Base-by-base conservation (phyloP, 805 yeast species). In the Ogataea siamensis region DNA sequence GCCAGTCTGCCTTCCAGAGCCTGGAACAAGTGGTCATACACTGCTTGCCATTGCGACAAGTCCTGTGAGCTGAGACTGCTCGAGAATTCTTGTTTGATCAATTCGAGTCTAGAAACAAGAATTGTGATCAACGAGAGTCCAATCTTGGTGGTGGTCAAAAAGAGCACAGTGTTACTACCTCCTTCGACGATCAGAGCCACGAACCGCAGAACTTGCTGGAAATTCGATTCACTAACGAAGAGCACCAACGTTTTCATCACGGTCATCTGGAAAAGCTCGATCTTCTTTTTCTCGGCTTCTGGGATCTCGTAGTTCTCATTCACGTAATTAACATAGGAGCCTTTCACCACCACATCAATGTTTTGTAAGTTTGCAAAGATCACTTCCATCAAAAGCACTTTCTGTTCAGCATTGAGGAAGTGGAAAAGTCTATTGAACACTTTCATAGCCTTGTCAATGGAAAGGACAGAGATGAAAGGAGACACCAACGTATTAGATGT, bases 71-170 rank as follows among this genome's bases (percentile, higher is more conserved):
- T 68, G 47, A 63, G 76, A 49, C 58, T 66, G 57, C 44, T 45
- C 3, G 57, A 32, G 18, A 79, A 80, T 56, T 89, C 95, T 58
- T 94, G 96, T 55, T 83, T 82, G 54, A 91, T 83, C 53, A 89
- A 75, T 61, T 91, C 97, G 22, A 95, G 91, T 54, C 96, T 78
- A 4, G 96, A 87, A 41, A 89, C 78, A 46, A 91, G 68, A n/a
- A 94, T 86, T 0, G 97, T 91, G 38, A 91, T 74, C 40, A 91
- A 69, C 9, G 95, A 83, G 51, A 88, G 74, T 14, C 98, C 97
- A 49, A 87, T 74, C 62, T 84, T 86, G 30, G 82, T 74, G 4
- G 83, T 74, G 4, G 76, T 67, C n/a, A 78, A 71, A 77, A 85
- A 59, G 7, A 84, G 72, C 23, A 83, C 78, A 51, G 81, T 81